A percentile compares a stretch with the other conserved stretches of the same genome.
phyloP scores from a whole-genome alignment of 352 stramenopile species.

The Globisporangium cylindrosporum region DNA sequence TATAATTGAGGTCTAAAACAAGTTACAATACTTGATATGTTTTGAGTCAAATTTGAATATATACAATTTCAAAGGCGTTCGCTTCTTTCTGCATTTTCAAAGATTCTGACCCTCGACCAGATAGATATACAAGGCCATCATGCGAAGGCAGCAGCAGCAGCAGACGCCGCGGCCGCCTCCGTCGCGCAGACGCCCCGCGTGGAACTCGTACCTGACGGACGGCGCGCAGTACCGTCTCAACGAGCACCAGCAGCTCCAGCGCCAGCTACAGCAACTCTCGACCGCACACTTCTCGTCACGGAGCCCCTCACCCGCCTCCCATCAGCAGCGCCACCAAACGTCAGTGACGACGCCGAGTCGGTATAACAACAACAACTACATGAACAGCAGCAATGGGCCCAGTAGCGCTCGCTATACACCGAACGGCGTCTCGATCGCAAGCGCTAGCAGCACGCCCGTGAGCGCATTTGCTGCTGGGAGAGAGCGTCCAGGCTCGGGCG shows the following conservation, averaged over 20 bases:
- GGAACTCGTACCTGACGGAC: conserved; percentile 58
- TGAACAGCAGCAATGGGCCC: background rate
- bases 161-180: background rate
- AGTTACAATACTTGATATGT: too few relatives aligned
- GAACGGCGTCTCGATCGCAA: background rate
- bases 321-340: conserved; percentile 5
- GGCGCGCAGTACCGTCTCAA: conserved; percentile 41
- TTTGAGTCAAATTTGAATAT: background rate
- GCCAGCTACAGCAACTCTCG: conserved; percentile 39
- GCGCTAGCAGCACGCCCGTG: background rate
- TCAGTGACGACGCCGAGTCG: conserved; percentile 9
- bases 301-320: conserved; percentile 18
- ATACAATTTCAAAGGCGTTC: background rate
- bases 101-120: background rate
- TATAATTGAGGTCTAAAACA: too few relatives aligned
- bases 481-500: conserved; percentile 8
- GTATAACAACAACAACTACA: background rate
- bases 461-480: background rate
- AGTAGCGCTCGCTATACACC: conserved; percentile 16
- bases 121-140: background rate
- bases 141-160: conserved; percentile 3
- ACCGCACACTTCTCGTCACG: conserved; percentile 33
- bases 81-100: conserved; percentile 1
- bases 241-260: conserved; percentile 41
- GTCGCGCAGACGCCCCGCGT: conserved; percentile 30